Evolutionary conservation across 2,329 filamentous ascomycete genomes (phyloP), one percentile per base, ranked within the genome.

Genomic region (Bertia moriformis): DNA sequence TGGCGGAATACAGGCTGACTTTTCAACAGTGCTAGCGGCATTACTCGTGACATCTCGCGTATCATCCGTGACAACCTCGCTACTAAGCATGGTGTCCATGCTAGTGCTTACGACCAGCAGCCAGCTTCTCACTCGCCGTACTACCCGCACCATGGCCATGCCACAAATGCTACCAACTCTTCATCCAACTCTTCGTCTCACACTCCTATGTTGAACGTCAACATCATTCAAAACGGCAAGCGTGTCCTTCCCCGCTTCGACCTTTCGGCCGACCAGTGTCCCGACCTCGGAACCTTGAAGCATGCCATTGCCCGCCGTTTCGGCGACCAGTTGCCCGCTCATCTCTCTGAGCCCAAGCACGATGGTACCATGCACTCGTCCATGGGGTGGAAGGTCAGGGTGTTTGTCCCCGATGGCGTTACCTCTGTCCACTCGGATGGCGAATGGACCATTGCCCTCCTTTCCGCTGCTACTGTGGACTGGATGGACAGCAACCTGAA

Each of bases 401-500:
- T 18, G 7, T 62, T 55, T 55, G 48, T 65, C 1, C 56, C 62
- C 1, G 54, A 62, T 38, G 62, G 62, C 4, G 43, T 65, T n/a
- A 44, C 53, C 13, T 40, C 46, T 4, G 49, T 65, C 4, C 49
- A 52, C 12, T 58, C 49, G 35, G 59, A 64, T 38, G 55, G 55
- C 27, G 60, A 65, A 37, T 65, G 62, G 62, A 55, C 57, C 15
- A 54, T 63, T 41, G 58, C 61, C 3, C 49, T 64, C n/a, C 46
- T 62, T 20, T 56, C 58, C 3, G 57, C 57, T 10, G 54, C 56
- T 14, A 58, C 56, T 10, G 55, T 62, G 2, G 62, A 64, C 19
- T 66, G 62, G 62, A 63, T 66, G 60, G 62, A 65, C 42, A 55
- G 55, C 3, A 54, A 62, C 30, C 43, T 66, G 41, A 58, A 54